Evolutionary conservation across 202 grass and related monocot species (phyloP).

Genomic region (Zizania palustris): DNA sequence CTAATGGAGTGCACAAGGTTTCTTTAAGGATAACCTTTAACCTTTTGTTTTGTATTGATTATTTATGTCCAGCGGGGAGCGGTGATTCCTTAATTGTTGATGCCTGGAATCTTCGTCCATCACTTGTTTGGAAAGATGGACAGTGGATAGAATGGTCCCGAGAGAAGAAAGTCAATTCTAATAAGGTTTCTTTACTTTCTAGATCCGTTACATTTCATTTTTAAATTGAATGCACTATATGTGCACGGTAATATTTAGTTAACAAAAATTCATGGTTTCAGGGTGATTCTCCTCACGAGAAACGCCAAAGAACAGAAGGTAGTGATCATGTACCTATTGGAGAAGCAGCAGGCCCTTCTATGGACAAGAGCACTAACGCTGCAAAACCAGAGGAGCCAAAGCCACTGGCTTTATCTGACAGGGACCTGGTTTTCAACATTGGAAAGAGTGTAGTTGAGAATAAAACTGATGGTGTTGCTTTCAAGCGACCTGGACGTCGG

Average conservation of each 20-base stretch:
- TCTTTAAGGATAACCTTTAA: constrained; percentile 25
- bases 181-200: constrained; percentile 71
- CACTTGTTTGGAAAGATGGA: constrained; percentile 88
- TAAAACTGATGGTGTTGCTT: constrained; percentile 45
- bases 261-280: constrained; percentile 36
- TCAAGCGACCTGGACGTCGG: constrained; percentile 74
- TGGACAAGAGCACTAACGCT: constrained; percentile 35
- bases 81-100: constrained; percentile 60
- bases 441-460: constrained; percentile 67
- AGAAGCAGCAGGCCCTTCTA: constrained; percentile 34
- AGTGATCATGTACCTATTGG: constrained; percentile 38
- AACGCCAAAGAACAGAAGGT: constrained; percentile 66
- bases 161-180: constrained; percentile 61
- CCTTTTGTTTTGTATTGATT: constrained; percentile 27
- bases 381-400: constrained; percentile 49
- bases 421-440: constrained; percentile 68
- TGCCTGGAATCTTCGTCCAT: constrained; percentile 74
- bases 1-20: background rate
- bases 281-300: constrained; percentile 90
- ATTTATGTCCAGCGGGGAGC: constrained; percentile 52
- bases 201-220: constrained; percentile 17
- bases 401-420: constrained; percentile 60
- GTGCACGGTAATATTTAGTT: constrained; percentile 23
- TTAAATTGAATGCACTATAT: background rate
- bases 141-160: constrained; percentile 72